phyloP scores from a whole-genome alignment of 2,329 filamentous ascomycete species.

The Sporothrix sp. region DNA sequence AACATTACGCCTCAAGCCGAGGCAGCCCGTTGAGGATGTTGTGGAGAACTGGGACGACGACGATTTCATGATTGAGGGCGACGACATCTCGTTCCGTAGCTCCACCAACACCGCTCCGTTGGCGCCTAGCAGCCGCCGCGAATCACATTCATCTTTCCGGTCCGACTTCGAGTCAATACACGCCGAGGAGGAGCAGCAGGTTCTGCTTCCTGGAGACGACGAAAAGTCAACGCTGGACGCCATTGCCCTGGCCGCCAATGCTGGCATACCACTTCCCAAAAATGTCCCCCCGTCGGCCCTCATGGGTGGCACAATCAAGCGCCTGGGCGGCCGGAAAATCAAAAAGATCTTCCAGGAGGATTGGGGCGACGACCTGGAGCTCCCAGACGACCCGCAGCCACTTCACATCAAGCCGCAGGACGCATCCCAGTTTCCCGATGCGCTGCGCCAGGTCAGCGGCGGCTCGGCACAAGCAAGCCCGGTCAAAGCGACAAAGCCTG shows the following conservation, averaged over 20 bases:
- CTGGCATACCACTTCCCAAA: slow-evolving; percentile 81
- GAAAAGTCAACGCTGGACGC: slow-evolving; percentile 75
- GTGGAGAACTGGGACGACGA: slow-evolving; percentile 76
- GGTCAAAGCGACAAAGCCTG: slow-evolving; percentile 23
- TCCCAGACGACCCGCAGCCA: slow-evolving; percentile 49
- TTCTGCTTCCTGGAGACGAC: slow-evolving; percentile 76
- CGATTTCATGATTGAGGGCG: slow-evolving; percentile 60
- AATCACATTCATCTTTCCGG: slow-evolving; percentile 73
- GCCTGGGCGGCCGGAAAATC: slow-evolving; percentile 66
- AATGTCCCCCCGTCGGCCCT: slow-evolving; percentile 84
- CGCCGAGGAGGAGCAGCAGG: slow-evolving; percentile 80
- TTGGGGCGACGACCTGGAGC: slow-evolving; percentile 69
- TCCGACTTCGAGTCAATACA: slow-evolving; percentile 70
- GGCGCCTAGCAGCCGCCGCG: slow-evolving; percentile 47
- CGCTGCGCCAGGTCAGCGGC: slow-evolving; percentile 55
- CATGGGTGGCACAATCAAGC: slow-evolving; percentile 85
- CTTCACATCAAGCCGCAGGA: slow-evolving; percentile 58
- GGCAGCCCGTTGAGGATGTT: slow-evolving; percentile 45
- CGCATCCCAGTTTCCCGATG: slow-evolving; percentile 54
- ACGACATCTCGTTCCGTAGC: slow-evolving; percentile 52
- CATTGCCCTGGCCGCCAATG: slow-evolving; percentile 75
- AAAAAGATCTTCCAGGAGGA: slow-evolving; percentile 68
- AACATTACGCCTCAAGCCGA: slow-evolving; percentile 42
- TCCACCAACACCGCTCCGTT: slow-evolving; percentile 35
- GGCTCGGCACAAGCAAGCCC: slow-evolving; percentile 46